Percentiles rank a stretch among this genome's conserved stretches.
These are phyloP conservation scores for Chaetomium cochliodes DNA, from an alignment of 495 filamentous ascomycete genomes.

Conservation along the genomic window DNA sequence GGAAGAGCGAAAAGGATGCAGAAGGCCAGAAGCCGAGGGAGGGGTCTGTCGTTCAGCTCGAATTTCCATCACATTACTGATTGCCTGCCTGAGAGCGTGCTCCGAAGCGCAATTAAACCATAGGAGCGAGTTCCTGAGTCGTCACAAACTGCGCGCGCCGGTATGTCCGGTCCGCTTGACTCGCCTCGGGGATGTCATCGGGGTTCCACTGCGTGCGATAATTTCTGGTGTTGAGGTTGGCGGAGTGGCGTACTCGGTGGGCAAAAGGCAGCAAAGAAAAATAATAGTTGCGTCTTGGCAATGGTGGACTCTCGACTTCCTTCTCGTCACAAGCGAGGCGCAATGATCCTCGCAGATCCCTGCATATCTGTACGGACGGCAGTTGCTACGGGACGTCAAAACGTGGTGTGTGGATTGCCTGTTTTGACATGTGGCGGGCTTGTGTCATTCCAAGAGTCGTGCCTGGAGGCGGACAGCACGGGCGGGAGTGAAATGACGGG, in stretches of 20 bases:
- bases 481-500: no score
- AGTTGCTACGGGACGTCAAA: background rate
- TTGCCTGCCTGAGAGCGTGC: background rate
- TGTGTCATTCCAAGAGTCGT: background rate
- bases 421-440: background rate
- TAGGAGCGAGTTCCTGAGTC: background rate
- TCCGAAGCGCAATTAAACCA: conserved; percentile 4
- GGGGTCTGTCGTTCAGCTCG: background rate
- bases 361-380: conserved; percentile 1
- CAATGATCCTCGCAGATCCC: conserved; percentile 2
- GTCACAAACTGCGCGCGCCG: background rate
- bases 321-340: background rate
- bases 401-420: background rate
- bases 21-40: background rate
- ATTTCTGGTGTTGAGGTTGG: background rate
- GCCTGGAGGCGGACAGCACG: background rate
- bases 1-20: conserved; percentile 12
- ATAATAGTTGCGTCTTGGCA: background rate
- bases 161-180: background rate
- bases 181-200: background rate
- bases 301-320: background rate
- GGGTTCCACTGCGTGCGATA: background rate
- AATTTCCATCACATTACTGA: background rate
- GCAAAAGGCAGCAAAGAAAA: background rate
- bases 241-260: background rate